Evolutionary conservation across 2,329 filamentous ascomycete genomes (phyloP), one percentile per base, ranked within the genome.

Genomic region (Didymellaceae sp.): DNA sequence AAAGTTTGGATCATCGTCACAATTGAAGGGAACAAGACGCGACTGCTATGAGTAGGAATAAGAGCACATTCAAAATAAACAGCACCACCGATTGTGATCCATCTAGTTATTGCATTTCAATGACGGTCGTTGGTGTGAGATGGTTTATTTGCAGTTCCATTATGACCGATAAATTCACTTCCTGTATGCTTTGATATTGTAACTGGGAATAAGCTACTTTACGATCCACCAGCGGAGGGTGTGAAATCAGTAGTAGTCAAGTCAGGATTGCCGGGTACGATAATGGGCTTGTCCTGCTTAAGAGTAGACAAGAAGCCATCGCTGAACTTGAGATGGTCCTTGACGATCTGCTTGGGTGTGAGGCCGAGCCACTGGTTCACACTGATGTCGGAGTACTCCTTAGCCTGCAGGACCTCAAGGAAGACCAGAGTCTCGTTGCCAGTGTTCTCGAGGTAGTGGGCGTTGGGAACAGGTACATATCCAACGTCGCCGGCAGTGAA

Each of bases 371-470:
- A 85, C 67, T 85, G 82, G 1, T 79, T 78, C 4, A 83, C 78
- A 45, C 77, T 80, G 48, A 85, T 78, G 54, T 85, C 82, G 11
- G 76, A 75, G 52, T 82, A 83, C 42, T 74, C 72, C 18, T 68
- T 63, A 3, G 82, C 79, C 67, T 82, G 80, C 42, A 86, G 68
- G 2, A 86, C 79, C 61, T 86, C 83, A n/a, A 86, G 71, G 62
- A 84, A 84, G 5, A 85, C 71, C 7, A 86, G 68, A 51, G 84
- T 80, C 51, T 81, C 80, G 8, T 75, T 78, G 14, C 82, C 83
- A 0, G 79, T 84, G 61, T 86, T 86, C 70, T 86, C 82, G 14
- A 86, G 73, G 55, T 85, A 86, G 63, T 86, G 84, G 0, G 80
- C 78, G 30, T 77, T 75, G 0, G 77, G 75, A 8, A 78, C 75